Conservation (phyloP, 805 yeast species). For the Debaryomyces tyrocola region DNA sequence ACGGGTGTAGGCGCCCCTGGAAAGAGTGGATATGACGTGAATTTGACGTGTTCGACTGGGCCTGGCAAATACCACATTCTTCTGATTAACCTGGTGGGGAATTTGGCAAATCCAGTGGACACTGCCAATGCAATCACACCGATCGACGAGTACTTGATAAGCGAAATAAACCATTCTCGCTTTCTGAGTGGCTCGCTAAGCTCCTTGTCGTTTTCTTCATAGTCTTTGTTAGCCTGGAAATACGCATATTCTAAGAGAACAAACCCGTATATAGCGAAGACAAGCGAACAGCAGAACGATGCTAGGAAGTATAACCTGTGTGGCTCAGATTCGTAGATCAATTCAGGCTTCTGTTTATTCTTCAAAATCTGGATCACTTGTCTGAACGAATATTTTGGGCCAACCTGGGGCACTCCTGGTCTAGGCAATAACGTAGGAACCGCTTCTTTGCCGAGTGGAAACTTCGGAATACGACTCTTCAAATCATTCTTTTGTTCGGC, state of each 20-base stretch:
- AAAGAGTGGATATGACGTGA: conserved; percentile 72
- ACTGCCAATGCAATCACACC: conserved; percentile 26
- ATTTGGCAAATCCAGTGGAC: conserved; percentile 30
- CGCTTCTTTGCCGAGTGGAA: conserved; percentile 63
- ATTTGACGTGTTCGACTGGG: conserved; percentile 52
- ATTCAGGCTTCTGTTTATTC: conserved; percentile 60
- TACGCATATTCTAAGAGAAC: conserved; percentile 57
- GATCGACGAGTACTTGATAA: conserved; percentile 27
- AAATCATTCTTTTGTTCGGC: conserved; percentile 42
- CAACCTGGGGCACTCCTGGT: conserved; percentile 76
- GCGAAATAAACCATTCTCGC: conserved; percentile 35
- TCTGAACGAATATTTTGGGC: conserved; percentile 52
- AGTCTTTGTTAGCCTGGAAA: conserved; percentile 51
- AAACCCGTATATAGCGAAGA: conserved; percentile 67
- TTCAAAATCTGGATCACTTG: conserved; percentile 61
- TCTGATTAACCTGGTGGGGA: conserved; percentile 72
- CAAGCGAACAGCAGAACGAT: conserved; percentile 66
- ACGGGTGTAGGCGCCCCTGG: conserved; percentile 81
- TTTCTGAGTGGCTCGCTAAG: conserved; percentile 42
- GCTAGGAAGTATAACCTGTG: conserved; percentile 73
- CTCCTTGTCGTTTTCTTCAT: conserved; percentile 51
- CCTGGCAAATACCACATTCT: conserved; percentile 78
- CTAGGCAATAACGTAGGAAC: conserved; percentile 70
- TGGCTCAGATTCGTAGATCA: conserved; percentile 81
- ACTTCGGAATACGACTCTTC: conserved; percentile 61